phyloP scores from a whole-genome alignment of 768 basidiomycete species.

The Omphalotus guepiniiformis region DNA sequence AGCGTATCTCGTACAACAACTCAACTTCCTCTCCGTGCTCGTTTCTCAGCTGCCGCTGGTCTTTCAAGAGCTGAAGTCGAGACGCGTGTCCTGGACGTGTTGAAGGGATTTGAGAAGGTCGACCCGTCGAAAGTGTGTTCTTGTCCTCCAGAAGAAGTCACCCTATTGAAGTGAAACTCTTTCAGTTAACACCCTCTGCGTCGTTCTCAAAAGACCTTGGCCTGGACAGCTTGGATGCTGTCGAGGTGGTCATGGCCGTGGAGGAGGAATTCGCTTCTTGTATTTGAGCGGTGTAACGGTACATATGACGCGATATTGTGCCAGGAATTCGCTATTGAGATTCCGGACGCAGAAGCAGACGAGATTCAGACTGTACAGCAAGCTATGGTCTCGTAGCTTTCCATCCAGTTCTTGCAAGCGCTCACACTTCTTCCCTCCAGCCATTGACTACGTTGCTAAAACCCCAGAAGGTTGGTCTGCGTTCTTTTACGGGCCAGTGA shows the following conservation, averaged over 20 bases:
- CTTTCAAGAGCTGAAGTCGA: constrained; percentile 68
- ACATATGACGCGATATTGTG: neutral
- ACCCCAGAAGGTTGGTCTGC: constrained; percentile 71
- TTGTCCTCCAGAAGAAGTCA: too few relatives aligned
- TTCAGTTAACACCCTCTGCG: constrained; percentile 60
- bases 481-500: constrained; percentile 3
- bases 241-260: constrained; percentile 98
- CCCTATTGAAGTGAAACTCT: neutral
- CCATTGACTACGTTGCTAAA: constrained; percentile 93
- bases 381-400: constrained; percentile 48
- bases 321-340: constrained; percentile 96
- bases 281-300: constrained; percentile 1
- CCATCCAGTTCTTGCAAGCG: constrained; percentile 11
- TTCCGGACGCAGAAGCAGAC: constrained; percentile 96
- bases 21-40: constrained; percentile 39
- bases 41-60: constrained; percentile 63
- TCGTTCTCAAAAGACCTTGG: constrained; percentile 82
- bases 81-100: constrained; percentile 71
- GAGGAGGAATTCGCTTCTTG: constrained; percentile 62
- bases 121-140: constrained; percentile 60
- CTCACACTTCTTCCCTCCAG: constrained; percentile 35
- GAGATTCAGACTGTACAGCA: constrained; percentile 88
- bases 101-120: constrained; percentile 90
- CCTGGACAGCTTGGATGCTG: constrained; percentile 92
- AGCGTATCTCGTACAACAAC: constrained; percentile 30